phyloP scores from a whole-genome alignment of 768 basidiomycete genomes.

The Lentinula raphanica region DNA sequence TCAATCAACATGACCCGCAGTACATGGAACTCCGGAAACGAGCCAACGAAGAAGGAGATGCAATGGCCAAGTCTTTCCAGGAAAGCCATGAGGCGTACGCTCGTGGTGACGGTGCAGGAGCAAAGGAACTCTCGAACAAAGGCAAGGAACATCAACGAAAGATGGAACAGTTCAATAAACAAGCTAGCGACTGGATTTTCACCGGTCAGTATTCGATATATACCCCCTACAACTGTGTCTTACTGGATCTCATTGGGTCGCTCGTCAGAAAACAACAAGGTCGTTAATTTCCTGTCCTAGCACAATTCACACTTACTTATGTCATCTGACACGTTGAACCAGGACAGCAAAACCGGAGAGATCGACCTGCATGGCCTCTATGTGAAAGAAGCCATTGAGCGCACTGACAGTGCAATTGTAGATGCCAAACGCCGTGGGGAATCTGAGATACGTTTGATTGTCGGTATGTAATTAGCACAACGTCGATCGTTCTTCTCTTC shows the following conservation, averaged over 20 bases:
- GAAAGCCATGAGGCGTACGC: constrained; percentile 73
- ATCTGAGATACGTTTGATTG: constrained; percentile 70
- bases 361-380: constrained; percentile 90
- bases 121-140: constrained; percentile 76
- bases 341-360: constrained; percentile 69
- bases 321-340: neutral
- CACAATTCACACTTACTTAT: too few species aligned
- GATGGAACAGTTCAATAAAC: constrained; percentile 73
- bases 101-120: constrained; percentile 66
- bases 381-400: constrained; percentile 84
- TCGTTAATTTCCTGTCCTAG: constrained; percentile 23
- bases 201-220: constrained; percentile 39
- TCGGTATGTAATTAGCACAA: constrained; percentile 41
- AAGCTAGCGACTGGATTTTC: constrained; percentile 90
- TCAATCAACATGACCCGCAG: constrained; percentile 64
- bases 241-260: neutral
- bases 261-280: constrained; percentile 69
- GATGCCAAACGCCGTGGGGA: constrained; percentile 61
- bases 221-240: neutral
- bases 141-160: constrained; percentile 74
- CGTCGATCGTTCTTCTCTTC: neutral
- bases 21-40: constrained; percentile 67
- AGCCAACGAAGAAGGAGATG: constrained; percentile 75
- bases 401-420: constrained; percentile 65
- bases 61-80: constrained; percentile 68